Evolutionary conservation across 805 yeast species (phyloP), one percentile per base, ranked within the genome.

Genomic region (Ascoidea asiatica): DNA sequence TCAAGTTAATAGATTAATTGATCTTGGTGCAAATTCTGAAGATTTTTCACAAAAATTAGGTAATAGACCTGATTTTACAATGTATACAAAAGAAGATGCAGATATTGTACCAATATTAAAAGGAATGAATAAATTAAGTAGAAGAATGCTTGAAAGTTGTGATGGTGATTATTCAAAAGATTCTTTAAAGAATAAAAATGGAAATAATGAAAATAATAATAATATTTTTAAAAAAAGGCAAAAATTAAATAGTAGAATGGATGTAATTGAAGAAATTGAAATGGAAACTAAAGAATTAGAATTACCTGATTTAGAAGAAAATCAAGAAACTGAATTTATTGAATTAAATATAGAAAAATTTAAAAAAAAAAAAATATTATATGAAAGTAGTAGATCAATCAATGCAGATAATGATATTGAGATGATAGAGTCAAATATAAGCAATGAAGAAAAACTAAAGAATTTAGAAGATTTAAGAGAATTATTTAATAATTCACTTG

Each of bases 101-200:
- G 66, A 73, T 46, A 75, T 88, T 52, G 70, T 85, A 17, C 76
- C 82, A 17, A 77, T 88, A 18, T 69, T 92, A 65, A 73, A 82
- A 52, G 86, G 95, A 49, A 88, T 90, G 92, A 90, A 90, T 62
- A 74, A 88, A 48, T 65, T 90, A 42, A 81, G 94, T 56, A 78
- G 85, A 46, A 77, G 88, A 51, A 81, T 90, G 82, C 75, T 90
- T 50, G 67, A 69, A 40, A 72, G 75, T 38, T 56, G 71, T 50
- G 71, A 70, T 40, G 69, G 65, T 43, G 69, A 66, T 46, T 62
- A 65, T 44, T 59, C 64, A 0, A 60, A 69, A 46, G 49, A 59
- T 7, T 59, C 58, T 5, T n/a, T n/a, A n/a, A n/a, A n/a, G n/a
- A n/a, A n/a, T n/a, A n/a, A n/a, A n/a, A n/a, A n/a, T n/a, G n/a